Percentiles rank a stretch among this genome's conserved stretches.
These are phyloP conservation scores for Saitozyma podzolica DNA, from an alignment of 768 basidiomycete species.

Conservation along the genomic window DNA sequence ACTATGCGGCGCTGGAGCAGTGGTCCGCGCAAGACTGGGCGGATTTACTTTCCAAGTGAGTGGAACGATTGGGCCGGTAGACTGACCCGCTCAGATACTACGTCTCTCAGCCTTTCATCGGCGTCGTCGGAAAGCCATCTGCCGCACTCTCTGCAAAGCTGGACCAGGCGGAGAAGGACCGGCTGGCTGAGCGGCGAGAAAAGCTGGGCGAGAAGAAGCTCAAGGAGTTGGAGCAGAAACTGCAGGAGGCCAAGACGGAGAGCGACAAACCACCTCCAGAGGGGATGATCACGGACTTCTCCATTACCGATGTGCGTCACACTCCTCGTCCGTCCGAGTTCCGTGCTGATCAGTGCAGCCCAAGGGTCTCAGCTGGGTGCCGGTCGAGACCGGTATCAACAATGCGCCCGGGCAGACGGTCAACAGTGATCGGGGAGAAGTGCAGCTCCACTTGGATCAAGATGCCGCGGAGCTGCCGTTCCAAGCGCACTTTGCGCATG, in stretches of 20 bases:
- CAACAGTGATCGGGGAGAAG: slow-evolving; percentile 52
- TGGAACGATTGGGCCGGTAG: slow-evolving; percentile 1
- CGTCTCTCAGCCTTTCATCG: slow-evolving; percentile 67
- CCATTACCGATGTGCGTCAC: slow-evolving; percentile 72
- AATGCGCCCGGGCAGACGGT: slow-evolving; percentile 35
- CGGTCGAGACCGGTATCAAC: slow-evolving; percentile 59
- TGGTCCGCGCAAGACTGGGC: slow-evolving; percentile 81
- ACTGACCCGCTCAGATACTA: slow-evolving; percentile 64
- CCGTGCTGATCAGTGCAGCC: slow-evolving; percentile 25
- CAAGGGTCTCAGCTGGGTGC: slow-evolving; percentile 88
- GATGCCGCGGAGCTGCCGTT: slow-evolving; percentile 67
- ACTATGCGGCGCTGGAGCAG: slow-evolving; percentile 65
- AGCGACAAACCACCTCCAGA: slow-evolving; percentile 79
- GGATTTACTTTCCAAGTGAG: slow-evolving; percentile 70
- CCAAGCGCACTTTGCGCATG: slow-evolving; percentile 91
- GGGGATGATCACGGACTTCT: slow-evolving; percentile 78
- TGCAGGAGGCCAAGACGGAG: slow-evolving; percentile 81
- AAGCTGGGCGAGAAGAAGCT: slow-evolving; percentile 79
- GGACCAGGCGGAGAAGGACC: slow-evolving; percentile 74
- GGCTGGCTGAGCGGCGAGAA: slow-evolving; percentile 68
- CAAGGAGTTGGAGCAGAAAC: slow-evolving; percentile 63
- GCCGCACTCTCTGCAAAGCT: slow-evolving; percentile 75
- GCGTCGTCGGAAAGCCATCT: slow-evolving; percentile 86
- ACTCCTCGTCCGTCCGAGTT: background rate
- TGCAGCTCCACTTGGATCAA: slow-evolving; percentile 71